A percentile compares a stretch with the other conserved stretches of the same genome.
Evolutionary conservation across 2,329 filamentous ascomycete species (phyloP).

Genomic region (Phialocephala sp.): DNA sequence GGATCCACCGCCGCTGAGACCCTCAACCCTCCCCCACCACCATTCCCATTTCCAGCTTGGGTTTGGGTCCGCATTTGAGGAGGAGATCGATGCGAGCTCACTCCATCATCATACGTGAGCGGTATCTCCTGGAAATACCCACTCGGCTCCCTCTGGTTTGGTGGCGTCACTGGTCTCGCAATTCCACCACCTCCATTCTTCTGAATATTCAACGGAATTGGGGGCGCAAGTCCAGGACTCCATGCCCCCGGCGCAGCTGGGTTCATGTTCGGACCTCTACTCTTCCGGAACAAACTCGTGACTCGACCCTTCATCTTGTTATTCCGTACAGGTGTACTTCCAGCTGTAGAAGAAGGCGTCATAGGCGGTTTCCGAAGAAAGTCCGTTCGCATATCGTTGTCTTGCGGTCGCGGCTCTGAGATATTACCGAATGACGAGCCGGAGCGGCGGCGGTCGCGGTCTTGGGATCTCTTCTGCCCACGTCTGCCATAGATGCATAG

Average conservation of each 20-base stretch:
- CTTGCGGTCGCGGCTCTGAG: slow-evolving; percentile 58
- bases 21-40: slow-evolving; percentile 7
- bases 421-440: slow-evolving; percentile 53
- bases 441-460: slow-evolving; percentile 35
- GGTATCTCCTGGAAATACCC: background rate
- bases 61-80: background rate
- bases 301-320: slow-evolving; percentile 32
- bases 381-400: slow-evolving; percentile 53
- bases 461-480: slow-evolving; percentile 31
- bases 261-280: slow-evolving; percentile 11
- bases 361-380: slow-evolving; percentile 52
- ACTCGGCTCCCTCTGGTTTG: background rate
- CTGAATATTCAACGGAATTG: slow-evolving; percentile 34
- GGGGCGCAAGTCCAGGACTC: slow-evolving; percentile 21
- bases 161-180: background rate
- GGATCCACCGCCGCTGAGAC: background rate
- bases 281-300: slow-evolving; percentile 36
- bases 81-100: background rate
- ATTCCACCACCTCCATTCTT: background rate
- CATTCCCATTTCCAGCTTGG: background rate
- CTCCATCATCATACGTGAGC: background rate
- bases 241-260: background rate
- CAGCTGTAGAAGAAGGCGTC: slow-evolving; percentile 32
- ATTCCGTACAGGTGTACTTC: slow-evolving; percentile 21
- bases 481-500: slow-evolving; percentile 45